Percentiles rank a stretch among this genome's conserved stretches.
Conservation (phyloP, 768 basidiomycete species). For the Boletus rex-veris region DNA sequence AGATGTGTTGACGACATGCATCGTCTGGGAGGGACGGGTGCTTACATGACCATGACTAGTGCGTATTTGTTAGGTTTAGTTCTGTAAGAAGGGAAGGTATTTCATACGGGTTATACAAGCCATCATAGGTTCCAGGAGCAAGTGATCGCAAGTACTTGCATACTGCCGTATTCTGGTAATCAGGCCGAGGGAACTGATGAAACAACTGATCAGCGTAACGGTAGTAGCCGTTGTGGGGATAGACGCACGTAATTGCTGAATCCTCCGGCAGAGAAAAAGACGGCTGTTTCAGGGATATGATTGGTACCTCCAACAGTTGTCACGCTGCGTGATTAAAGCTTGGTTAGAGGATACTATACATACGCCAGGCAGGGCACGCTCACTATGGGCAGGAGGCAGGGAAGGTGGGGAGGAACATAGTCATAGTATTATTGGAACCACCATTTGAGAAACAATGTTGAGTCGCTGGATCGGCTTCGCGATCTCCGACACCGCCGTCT, state of each 20-base stretch:
- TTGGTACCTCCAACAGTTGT: slow-evolving; percentile 70
- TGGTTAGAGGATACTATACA: slow-evolving; percentile 1
- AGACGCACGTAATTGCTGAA: slow-evolving; percentile 62
- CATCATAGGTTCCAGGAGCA: slow-evolving; percentile 47
- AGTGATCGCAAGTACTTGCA: slow-evolving; percentile 42
- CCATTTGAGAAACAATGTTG: slow-evolving; percentile 58
- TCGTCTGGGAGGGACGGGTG: background rate
- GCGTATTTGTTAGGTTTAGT: background rate
- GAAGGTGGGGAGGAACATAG: slow-evolving; percentile 56
- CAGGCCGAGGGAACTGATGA: slow-evolving; percentile 49
- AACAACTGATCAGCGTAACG: background rate
- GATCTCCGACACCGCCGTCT: slow-evolving; percentile 70
- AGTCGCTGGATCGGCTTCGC: slow-evolving; percentile 48
- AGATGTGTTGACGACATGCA: background rate
- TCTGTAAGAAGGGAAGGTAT: background rate
- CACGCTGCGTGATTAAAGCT: slow-evolving; percentile 41
- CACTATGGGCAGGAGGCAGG: slow-evolving; percentile 54
- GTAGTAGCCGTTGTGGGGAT: background rate
- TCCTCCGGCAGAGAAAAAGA: slow-evolving; percentile 65
- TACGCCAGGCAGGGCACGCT: slow-evolving; percentile 26
- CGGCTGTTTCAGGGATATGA: slow-evolving; percentile 56
- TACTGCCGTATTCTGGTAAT: slow-evolving; percentile 50
- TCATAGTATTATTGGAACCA: slow-evolving; percentile 50
- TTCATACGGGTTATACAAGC: slow-evolving; percentile 57
- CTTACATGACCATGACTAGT: slow-evolving; percentile 53